These are phyloP conservation scores for Deinandra increscens DNA, from an alignment of 129 eudicot genomes.

Conservation along the genomic window DNA sequence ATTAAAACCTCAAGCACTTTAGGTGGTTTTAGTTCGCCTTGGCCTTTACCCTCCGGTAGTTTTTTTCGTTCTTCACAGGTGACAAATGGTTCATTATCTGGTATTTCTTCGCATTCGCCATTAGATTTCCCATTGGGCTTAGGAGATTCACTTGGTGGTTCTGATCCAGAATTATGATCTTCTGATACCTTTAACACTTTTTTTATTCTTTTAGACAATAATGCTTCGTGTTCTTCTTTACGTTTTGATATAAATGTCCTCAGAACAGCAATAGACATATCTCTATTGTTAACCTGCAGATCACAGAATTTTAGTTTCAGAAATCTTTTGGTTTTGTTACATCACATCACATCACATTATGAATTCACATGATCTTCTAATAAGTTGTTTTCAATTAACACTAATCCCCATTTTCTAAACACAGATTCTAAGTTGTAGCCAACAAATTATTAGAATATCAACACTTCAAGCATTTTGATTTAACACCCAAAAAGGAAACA, in stretches of 20 bases:
- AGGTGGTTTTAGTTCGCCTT: slow-evolving; percentile 70
- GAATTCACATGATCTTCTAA: slow-evolving; percentile 1
- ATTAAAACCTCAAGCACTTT: slow-evolving; percentile 86
- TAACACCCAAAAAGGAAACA: no score
- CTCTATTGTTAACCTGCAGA: slow-evolving; percentile 88
- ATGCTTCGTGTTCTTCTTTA: slow-evolving; percentile 73
- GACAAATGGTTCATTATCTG: slow-evolving; percentile 40
- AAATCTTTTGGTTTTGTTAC: neutral
- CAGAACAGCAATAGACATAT: slow-evolving; percentile 93
- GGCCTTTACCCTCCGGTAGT: slow-evolving; percentile 46
- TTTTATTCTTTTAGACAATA: slow-evolving; percentile 50
- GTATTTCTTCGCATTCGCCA: slow-evolving; percentile 45
- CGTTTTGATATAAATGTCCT: slow-evolving; percentile 81
- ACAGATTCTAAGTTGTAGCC: no score
- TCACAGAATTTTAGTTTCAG: neutral
- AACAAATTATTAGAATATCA: no score
- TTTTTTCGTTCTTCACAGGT: slow-evolving; percentile 43
- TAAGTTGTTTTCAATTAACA: no score
- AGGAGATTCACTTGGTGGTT: slow-evolving; percentile 37
- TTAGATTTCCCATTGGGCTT: slow-evolving; percentile 45
- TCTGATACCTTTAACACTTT: slow-evolving; percentile 37
- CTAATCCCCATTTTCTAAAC: no score
- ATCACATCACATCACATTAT: neutral
- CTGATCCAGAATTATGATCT: slow-evolving; percentile 34
- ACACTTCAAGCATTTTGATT: no score